Base-by-base conservation (phyloP, 768 basidiomycete genomes). In the Amylocystis lapponica region DNA sequence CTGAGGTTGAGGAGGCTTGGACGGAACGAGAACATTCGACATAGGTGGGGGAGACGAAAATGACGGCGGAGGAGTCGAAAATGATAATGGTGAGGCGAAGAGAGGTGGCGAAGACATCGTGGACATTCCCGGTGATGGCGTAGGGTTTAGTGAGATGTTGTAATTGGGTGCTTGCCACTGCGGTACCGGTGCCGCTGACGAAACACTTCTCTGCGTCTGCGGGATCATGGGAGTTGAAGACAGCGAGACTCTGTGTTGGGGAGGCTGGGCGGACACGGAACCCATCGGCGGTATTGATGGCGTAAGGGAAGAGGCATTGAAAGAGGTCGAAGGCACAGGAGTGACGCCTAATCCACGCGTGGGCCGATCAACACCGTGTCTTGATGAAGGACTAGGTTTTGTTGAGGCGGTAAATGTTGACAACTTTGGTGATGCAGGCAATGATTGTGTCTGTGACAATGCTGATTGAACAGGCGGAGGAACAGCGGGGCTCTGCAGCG, bases 21-120 rank as follows among this genome's bases (percentile, higher is more conserved):
- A 79, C 3, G 87, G 88, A 4, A 75, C 68, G 19, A 89, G 63
- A 39, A 87, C 60, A 34, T 70, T 66, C 21, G 72, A 66, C 67
- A 76, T 76, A 4, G 63, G 46, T n/a, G 55, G 54, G 12, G 58
- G 56, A 13, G 65, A 57, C 3, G 65, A 43, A 34, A 58, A 57
- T 35, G 48, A 34, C 14, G 67, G 59, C 22, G 65, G 54, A 11
- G 67, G 47, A 14, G 46, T 32, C 14, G 49, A 36, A 14, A 48
- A 46, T 5, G 41, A 25, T 43, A 54, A 43, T 14, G 52, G 49
- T 10, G 49, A 12, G 1, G 50, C 58, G 33, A 61, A 53, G 41
- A 60, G 45, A 0, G 59, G 50, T 9, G 62, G 50, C 21, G 60
- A 47, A 34, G 58, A 50, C 4, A 57, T 41, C 13, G 50, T 55